Evolutionary conservation across 345 rosid species (phyloP).

Genomic region (Gossypium turneri): DNA sequence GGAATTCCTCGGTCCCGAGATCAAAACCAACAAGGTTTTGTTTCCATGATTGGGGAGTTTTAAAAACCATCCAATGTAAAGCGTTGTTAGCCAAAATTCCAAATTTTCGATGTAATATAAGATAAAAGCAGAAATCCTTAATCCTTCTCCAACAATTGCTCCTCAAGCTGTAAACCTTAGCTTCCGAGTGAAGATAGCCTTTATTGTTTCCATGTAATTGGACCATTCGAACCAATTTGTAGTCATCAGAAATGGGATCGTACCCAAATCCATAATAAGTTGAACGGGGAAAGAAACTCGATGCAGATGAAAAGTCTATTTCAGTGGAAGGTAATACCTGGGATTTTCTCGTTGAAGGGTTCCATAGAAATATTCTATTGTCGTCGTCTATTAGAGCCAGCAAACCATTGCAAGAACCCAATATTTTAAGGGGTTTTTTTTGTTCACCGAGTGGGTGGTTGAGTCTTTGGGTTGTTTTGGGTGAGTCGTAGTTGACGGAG

Average conservation of each 20-base stretch:
- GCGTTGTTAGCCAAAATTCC: constrained; percentile 32
- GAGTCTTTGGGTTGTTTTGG: neutral
- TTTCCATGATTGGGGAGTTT: constrained; percentile 26
- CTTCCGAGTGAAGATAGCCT: constrained; percentile 24
- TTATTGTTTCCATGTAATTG: constrained; percentile 18
- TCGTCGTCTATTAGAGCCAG: constrained; percentile 31
- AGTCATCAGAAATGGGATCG: constrained; percentile 30
- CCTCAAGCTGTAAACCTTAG: constrained; percentile 35
- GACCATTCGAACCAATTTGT: constrained; percentile 31
- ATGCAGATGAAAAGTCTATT: neutral
- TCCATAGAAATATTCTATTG: constrained; percentile 30
- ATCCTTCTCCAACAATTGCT: constrained; percentile 35
- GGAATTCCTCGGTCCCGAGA: neutral
- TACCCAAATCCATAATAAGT: constrained; percentile 38
- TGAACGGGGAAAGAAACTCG: no score
- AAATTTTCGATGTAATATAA: constrained; percentile 24
- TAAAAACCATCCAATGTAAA: constrained; percentile 39
- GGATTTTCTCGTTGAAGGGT: constrained; percentile 29
- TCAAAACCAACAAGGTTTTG: constrained; percentile 16
- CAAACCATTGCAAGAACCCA: constrained; percentile 44
- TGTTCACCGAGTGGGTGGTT: constrained; percentile 25
- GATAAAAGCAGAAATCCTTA: constrained; percentile 27
- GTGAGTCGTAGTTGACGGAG: constrained; percentile 26
- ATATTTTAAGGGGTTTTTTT: constrained; percentile 19
- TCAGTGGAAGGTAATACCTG: neutral